These are phyloP conservation scores for Claviceps sp. DNA, from an alignment of 2,329 filamentous ascomycete species.

Conservation along the genomic window DNA sequence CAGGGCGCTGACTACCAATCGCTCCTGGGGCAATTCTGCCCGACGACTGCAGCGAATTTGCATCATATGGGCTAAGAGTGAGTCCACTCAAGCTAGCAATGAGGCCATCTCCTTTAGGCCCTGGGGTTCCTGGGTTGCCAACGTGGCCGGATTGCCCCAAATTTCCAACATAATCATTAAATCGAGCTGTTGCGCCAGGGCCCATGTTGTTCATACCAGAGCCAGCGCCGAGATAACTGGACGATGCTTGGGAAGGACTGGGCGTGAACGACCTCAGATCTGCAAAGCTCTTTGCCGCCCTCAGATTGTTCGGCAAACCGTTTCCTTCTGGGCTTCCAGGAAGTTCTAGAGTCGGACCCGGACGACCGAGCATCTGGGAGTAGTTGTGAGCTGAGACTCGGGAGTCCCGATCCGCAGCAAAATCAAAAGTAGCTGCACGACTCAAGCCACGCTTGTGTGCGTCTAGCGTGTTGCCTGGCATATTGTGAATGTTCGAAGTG, in stretches of 20 bases:
- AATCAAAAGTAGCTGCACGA: slow-evolving; percentile 94
- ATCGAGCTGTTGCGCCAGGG: slow-evolving; percentile 24
- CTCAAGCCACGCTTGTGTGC: slow-evolving; percentile 74
- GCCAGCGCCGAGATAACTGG: slow-evolving; percentile 50
- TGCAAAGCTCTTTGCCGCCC: slow-evolving; percentile 91
- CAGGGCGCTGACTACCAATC: slow-evolving; percentile 51
- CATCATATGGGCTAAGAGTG: slow-evolving; percentile 39
- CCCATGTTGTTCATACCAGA: slow-evolving; percentile 42
- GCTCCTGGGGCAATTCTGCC: slow-evolving; percentile 41
- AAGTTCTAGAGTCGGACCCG: slow-evolving; percentile 74
- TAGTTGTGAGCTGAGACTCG: slow-evolving; percentile 54
- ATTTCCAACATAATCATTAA: slow-evolving; percentile 31
- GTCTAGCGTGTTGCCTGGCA: slow-evolving; percentile 54
- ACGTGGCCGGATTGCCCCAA: slow-evolving; percentile 22
- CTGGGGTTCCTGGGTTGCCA: slow-evolving; percentile 24
- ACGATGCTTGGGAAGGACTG: slow-evolving; percentile 73
- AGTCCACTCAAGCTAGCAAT: slow-evolving; percentile 36
- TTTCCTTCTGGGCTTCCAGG: slow-evolving; percentile 60
- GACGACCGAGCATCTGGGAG: slow-evolving; percentile 58
- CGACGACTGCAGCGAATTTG: slow-evolving; percentile 22
- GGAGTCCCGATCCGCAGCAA: slow-evolving; percentile 67
- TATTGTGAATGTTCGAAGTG: slow-evolving; percentile 41
- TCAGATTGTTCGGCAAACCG: slow-evolving; percentile 62
- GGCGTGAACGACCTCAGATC: slow-evolving; percentile 91
- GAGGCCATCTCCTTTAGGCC: slow-evolving; percentile 27